Base-by-base conservation (phyloP, 371 early-diverging fungal species). In the Coemansia sp. region DNA sequence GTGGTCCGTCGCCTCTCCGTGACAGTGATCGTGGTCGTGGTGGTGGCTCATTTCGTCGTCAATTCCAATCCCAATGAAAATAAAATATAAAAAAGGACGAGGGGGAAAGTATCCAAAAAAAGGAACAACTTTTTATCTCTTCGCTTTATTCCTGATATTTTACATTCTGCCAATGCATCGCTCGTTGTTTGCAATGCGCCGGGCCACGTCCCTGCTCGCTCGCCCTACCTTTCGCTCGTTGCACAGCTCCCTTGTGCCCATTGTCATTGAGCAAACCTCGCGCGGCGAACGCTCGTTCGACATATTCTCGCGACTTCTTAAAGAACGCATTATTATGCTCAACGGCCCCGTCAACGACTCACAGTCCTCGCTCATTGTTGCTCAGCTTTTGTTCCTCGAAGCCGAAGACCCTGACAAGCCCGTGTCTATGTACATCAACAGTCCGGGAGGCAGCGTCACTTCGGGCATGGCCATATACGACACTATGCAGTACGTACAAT, bases 381-480 rank as follows among this genome's bases (percentile, higher is more conserved):
- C 99, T 0, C 97, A 97, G 82, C 82, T 98, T 9, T 81, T 98
- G 62, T 97, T 96, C 78, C 85, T 97, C 40, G 99, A 98, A 67
- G 91, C 96, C 7, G 97, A 97, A 82, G 92, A 93, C 68, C 91
- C 94, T 25, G 93, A 92, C 55, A 95, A 94, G 74, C 94, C 91
- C 12, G 94, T 98, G 64, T 89, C 87, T 58, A 78, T 98, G 50
- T 98, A 98, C 81, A 96, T 98, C 82, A 98, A 98, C 79, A 91
- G 91, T 39, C 99, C 99, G 0, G 97, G 99, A 39, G 97, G 98
- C 39, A 89, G 89, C 75, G 97, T 98, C 20, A 96, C 97, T 5
- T 90, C 95, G 9, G 97, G 98, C 12, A 87, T 96, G 93, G 98
- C 93, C 20, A 92, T 93, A 68, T 94, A 94, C 71, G 93, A 95